Evolutionary conservation across 371 early-diverging fungal species (phyloP).

Genomic region (Nosema granulosis): DNA sequence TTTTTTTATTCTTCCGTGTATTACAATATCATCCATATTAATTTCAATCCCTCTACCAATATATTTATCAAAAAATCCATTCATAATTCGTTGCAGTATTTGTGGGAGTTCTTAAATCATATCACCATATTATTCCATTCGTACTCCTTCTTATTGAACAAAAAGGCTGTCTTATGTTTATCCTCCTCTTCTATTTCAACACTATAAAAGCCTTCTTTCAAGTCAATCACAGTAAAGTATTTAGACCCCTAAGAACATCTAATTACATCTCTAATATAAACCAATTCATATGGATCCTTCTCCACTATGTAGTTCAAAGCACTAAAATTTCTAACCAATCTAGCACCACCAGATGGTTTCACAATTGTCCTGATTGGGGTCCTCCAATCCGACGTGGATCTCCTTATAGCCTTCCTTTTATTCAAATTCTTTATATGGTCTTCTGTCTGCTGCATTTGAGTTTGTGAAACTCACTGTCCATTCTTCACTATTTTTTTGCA

Average conservation of each 20-base stretch:
- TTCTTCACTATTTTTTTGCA: too few relatives aligned
- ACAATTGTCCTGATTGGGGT: neutral
- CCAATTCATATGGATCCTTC: slow-evolving; percentile 11
- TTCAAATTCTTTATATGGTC: too few relatives aligned
- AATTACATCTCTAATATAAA: slow-evolving; percentile 2
- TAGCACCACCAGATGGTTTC: slow-evolving; percentile 30
- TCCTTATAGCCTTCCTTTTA: too few relatives aligned
- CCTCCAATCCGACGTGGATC: too few relatives aligned
- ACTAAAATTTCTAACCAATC: slow-evolving; percentile 38
- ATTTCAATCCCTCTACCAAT: slow-evolving; percentile 19
- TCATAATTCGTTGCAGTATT: slow-evolving; percentile 54
- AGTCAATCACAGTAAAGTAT: slow-evolving; percentile 41
- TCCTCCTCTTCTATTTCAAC: slow-evolving; percentile 36
- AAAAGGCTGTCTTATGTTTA: slow-evolving; percentile 50
- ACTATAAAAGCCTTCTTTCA: slow-evolving; percentile 50
- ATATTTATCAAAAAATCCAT: slow-evolving; percentile 32
- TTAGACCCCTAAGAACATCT: slow-evolving; percentile 18
- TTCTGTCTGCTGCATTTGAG: too few relatives aligned
- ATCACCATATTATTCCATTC: slow-evolving; percentile 46
- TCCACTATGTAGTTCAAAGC: slow-evolving; percentile 26
- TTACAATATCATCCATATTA: slow-evolving; percentile 47
- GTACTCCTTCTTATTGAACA: slow-evolving; percentile 9
- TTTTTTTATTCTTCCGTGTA: slow-evolving; percentile 17
- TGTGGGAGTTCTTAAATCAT: slow-evolving; percentile 51
- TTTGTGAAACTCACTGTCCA: too few relatives aligned